Evolutionary conservation across 164 flowering plant species (phyloP), one percentile per base, ranked within the genome.

Genomic region (Amborella trichopoda): DNA sequence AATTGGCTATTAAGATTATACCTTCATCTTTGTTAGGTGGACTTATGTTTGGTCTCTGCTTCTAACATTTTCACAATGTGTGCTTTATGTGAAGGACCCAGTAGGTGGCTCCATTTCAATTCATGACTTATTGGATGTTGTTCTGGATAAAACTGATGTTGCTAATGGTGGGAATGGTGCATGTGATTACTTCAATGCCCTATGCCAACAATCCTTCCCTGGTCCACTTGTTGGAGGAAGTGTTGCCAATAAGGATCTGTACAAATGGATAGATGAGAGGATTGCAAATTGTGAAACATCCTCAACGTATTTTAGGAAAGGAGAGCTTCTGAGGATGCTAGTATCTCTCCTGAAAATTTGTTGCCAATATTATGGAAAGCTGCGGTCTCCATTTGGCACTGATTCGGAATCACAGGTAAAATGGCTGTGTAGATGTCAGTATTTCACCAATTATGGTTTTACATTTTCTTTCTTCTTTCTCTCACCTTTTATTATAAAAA

Each of bases 241-340:
- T 74, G 76, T 55, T 59, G 93, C 87, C 48, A 67, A 51, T 64
- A 88, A 81, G 67, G 99, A 93, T 50, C 52, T 93, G 56, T 63
- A 77, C 43, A 88, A 76, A 66, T 93, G 99, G 96, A 68, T 85
- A 59, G 99, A 93, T 63, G 96, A 88, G 58, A 81, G 91, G 68
- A 82, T 88, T 27, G 40, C 81, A 28, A 68, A 63, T 32, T 73
- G 78, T 61, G 81, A 66, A 45, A 63, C 81, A 23, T 40, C 69
- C 39, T 59, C 64, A 46, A 56, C 64, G 72, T 80, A 77, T 55
- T 58, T 54, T 28, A 58, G 59, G 46, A 78, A 73, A 51, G 77
- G 70, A 3, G 78, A 79, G 58, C 69, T 52, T 46, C 50, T 78
- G 72, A 76, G 63, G 62, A 48, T 88, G 74, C 91, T 93, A 51